phyloP scores from a whole-genome alignment of 352 stramenopile genomes.

The Pythium insidiosum region DNA sequence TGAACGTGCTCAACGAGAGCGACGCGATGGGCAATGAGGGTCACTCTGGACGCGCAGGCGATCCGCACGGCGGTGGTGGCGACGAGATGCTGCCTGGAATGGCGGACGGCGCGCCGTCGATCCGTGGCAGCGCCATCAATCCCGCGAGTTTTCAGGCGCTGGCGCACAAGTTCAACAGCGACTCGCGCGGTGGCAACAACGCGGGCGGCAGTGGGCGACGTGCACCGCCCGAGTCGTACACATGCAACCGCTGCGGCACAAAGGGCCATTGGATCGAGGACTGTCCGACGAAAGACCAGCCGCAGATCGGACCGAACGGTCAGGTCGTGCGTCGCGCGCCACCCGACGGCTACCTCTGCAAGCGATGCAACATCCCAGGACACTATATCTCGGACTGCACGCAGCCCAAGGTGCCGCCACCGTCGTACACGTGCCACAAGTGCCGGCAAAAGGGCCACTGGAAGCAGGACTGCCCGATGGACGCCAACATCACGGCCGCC shows the following conservation, averaged over 20 bases:
- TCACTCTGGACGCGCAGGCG: no score
- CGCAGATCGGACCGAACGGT: constrained; percentile 18
- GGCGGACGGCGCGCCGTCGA: constrained; percentile 38
- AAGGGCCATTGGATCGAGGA: constrained; percentile 87
- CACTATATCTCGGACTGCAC: constrained; percentile 86
- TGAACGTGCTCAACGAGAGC: constrained; percentile 60
- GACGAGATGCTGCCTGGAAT: constrained; percentile 63
- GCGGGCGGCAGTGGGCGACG: constrained; percentile 30
- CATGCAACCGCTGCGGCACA: constrained; percentile 78
- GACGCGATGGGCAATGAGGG: constrained; percentile 38
- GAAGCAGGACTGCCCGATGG: constrained; percentile 84
- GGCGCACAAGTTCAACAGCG: constrained; percentile 22
- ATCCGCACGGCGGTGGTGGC: constrained; percentile 9
- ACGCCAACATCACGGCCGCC: constrained; percentile 42
- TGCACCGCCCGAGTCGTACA: constrained; percentile 77
- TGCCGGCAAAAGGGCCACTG: constrained; percentile 84
- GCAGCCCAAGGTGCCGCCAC: constrained; percentile 72
- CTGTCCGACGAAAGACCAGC: constrained; percentile 78
- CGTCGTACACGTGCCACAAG: constrained; percentile 82
- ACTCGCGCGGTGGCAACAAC: constrained; percentile 11
- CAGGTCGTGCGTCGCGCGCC: constrained; percentile 28
- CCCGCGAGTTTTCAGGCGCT: constrained; percentile 67
- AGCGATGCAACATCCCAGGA: constrained; percentile 75
- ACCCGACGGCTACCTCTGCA: constrained; percentile 78
- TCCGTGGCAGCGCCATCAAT: constrained; percentile 64